Base-by-base conservation (phyloP, 371 early-diverging fungal genomes). In the Fennellomyces sp. region DNA sequence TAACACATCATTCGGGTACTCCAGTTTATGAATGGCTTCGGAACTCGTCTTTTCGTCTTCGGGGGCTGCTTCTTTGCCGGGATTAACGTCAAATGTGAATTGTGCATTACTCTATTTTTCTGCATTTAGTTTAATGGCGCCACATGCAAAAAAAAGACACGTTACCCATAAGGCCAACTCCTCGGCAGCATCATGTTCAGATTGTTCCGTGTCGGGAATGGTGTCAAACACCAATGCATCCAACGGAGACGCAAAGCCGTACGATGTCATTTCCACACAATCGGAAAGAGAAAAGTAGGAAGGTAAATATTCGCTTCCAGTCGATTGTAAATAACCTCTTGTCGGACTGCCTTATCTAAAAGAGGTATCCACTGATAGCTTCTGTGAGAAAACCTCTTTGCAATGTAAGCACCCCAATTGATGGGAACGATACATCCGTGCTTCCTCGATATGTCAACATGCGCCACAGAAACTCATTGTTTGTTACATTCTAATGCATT, bases 51-150 rank as follows among this genome's bases (percentile, higher is more conserved):
- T 58, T 39, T 86, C 80, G 15, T 82, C 70, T 30, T 82, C 82
- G 57, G 66, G 75, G 54, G 80, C 77, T 17, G 81, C 81, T n/a
- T 73, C 69, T 25, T 25, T 25, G 19, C 83, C 85, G 42, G 85
- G 84, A 47, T 84, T 70, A 15, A 83, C 74, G 61, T 85, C 85
- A 66, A 84, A 87, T 5, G 85, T 83, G 62, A 85, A 87, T 71
- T 85, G 82, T n/a, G 84, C 82, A 63, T 82, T 85, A 48, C 76
- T 79, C 87, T 84, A 71, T 35, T 41, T 19, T 10, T 6, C 57
- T 1, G 15, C 2, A 5, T 10, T 17, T 27, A 13, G n/a, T 23
- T 49, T 38, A 59, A 21, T 13, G 33, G 26, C 13, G 17, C 28
- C 30, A 47, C 11, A 17, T n/a, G 12, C 2, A 21, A 4, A 13